A percentile compares a stretch with the other conserved stretches of the same genome.
Evolutionary conservation across 192 early-diverging fungal genomes (phyloP).

Genomic region (Dissophora globulifera): DNA sequence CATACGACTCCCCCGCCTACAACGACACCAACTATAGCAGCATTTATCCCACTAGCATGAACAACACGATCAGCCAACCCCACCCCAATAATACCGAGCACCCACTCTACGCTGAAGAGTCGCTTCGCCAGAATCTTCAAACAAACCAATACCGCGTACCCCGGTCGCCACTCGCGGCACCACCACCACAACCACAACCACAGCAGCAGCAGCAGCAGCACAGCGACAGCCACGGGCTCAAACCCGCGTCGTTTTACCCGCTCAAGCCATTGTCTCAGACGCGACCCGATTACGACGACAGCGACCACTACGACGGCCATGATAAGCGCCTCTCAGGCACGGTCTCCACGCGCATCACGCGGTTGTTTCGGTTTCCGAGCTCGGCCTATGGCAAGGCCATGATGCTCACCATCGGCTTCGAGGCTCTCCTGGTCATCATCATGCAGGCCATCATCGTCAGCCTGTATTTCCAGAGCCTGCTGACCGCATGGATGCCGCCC

Average conservation of each 20-base stretch:
- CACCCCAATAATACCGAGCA: slow-evolving; percentile 8
- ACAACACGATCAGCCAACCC: slow-evolving; percentile 15
- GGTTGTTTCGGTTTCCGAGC: slow-evolving; percentile 28
- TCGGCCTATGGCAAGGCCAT: slow-evolving; percentile 33
- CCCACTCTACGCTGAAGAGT: background rate
- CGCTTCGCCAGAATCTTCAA: background rate
- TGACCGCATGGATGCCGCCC: background rate
- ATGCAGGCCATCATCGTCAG: slow-evolving; percentile 41
- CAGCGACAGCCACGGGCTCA: background rate
- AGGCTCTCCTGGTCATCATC: slow-evolving; percentile 43
- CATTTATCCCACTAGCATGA: background rate
- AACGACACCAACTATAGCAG: background rate
- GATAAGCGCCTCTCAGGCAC: too few relatives aligned
- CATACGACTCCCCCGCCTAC: background rate
- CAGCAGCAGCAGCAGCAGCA: background rate
- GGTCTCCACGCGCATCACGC: slow-evolving; percentile 3
- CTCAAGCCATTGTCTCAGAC: slow-evolving; percentile 14
- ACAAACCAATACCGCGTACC: too few relatives aligned
- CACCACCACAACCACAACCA: slow-evolving; percentile 4
- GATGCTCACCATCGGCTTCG: slow-evolving; percentile 20
- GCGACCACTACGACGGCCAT: too few relatives aligned
- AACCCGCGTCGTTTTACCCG: slow-evolving; percentile 28
- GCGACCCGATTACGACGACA: background rate
- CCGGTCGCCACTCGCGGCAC: too few relatives aligned
- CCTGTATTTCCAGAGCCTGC: slow-evolving; percentile 22